These are phyloP conservation scores for Boletus pseudopeckii DNA, from an alignment of 768 basidiomycete species.

Conservation along the genomic window DNA sequence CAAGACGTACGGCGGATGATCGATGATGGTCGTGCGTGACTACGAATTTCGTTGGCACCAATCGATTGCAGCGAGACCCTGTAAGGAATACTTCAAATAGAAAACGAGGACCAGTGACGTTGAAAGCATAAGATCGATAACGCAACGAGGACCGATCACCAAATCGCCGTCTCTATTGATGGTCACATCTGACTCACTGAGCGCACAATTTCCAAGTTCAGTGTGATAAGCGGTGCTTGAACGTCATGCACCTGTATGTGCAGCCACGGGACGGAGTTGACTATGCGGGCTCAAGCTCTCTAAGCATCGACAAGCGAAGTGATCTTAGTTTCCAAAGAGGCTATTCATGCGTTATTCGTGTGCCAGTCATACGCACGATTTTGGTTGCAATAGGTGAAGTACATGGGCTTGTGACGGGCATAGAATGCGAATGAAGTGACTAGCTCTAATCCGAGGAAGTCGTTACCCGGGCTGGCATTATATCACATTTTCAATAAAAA, in stretches of 20 bases:
- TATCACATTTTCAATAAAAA: constrained; percentile 5
- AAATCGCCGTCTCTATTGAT: neutral
- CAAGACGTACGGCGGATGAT: neutral
- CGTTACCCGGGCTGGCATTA: constrained; percentile 40
- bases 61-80: neutral
- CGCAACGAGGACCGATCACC: neutral
- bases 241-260: neutral
- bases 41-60: neutral
- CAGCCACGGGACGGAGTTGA: neutral
- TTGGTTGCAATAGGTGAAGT: constrained; percentile 31
- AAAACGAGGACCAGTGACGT: neutral
- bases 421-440: constrained; percentile 19
- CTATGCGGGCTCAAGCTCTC: neutral
- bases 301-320: neutral
- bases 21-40: neutral
- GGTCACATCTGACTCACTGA: neutral
- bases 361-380: constrained; percentile 28
- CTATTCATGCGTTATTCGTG: neutral
- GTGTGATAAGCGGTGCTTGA: neutral
- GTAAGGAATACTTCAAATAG: neutral
- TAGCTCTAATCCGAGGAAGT: constrained; percentile 38
- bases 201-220: neutral
- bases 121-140: neutral
- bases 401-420: constrained; percentile 35
- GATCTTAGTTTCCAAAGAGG: neutral